Evolutionary conservation across 306 rosid genomes (phyloP), one percentile per base, ranked within the genome.

Genomic region (Casuarina cunninghamiana): DNA sequence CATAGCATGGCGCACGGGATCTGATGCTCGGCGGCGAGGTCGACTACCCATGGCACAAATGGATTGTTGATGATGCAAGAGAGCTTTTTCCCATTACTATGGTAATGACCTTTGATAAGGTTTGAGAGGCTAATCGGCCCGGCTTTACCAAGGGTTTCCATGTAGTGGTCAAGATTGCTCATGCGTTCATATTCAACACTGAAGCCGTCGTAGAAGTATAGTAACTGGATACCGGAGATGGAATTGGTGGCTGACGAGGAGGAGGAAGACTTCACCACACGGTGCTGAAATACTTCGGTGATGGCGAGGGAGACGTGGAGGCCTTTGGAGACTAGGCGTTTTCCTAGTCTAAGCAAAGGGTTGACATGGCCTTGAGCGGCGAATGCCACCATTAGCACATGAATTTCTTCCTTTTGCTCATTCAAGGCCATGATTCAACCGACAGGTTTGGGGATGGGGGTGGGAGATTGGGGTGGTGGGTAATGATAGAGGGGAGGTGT

Each of bases 361-460:
- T 87, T 87, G 37, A 87, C 78, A 80, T 87, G 91, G 11, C 91
- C 89, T 69, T 87, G 91, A 6, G 91, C 78, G 65, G 88, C 77
- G 41, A 85, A 78, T 0, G 91, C 82, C 74, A 87, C 89, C 58
- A 87, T 48, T 5, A 87, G 79, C 48, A 85, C 87, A 9, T 85
- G 87, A 69, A 75, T 63, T 51, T 84, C 81, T 69, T 74, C 76
- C 26, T 48, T 21, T 67, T 32, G 69, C 35, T 44, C 42, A 11
- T 55, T 53, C 0, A 70, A 81, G 53, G 79, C 71, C 81, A 85
- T 78, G 65, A 55, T 2, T 61, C 44, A 46, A 44, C 8, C 6
- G 17, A 2, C 5, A 3, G 46, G n/a, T 41, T 39, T 65, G 48
- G 46, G 41, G 71, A 44, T 8, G 4, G 71, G 45, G 63, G 4